These are phyloP conservation scores for Arctostaphylos glauca DNA, from an alignment of 148 eudicot genomes.

Conservation along the genomic window DNA sequence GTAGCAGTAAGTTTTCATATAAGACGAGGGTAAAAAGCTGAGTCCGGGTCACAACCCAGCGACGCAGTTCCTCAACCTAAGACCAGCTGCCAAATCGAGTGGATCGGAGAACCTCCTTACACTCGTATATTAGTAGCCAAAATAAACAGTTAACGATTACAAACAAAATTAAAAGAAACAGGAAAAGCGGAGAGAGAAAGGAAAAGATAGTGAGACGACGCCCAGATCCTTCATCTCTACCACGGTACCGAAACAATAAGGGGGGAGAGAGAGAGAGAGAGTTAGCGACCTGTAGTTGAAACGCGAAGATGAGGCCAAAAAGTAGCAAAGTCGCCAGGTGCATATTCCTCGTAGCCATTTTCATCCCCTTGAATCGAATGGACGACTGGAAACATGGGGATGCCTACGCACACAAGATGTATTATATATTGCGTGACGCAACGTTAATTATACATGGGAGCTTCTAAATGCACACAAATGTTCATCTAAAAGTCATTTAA, in stretches of 20 bases:
- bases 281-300: not conserved
- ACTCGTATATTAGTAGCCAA: no score
- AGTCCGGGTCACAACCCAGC: no score
- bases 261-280: not conserved
- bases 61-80: no score
- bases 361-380: not conserved
- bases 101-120: no score
- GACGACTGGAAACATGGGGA: constrained; percentile 2
- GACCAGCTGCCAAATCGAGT: no score
- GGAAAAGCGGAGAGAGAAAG: not conserved
- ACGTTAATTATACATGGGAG: no score
- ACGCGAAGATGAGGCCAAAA: not conserved
- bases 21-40: no score
- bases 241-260: not conserved
- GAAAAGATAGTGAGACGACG: not conserved
- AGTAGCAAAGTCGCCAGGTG: constrained; percentile 6
- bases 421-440: not conserved
- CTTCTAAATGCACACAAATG: no score
- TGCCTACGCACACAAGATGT: not conserved
- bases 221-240: no score
- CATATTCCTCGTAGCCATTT: not conserved
- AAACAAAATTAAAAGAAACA: not conserved
- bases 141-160: no score
- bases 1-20: no score
- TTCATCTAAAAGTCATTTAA: no score